Conservation (phyloP, 345 rosid species). For the Clausena lansium region DNA sequence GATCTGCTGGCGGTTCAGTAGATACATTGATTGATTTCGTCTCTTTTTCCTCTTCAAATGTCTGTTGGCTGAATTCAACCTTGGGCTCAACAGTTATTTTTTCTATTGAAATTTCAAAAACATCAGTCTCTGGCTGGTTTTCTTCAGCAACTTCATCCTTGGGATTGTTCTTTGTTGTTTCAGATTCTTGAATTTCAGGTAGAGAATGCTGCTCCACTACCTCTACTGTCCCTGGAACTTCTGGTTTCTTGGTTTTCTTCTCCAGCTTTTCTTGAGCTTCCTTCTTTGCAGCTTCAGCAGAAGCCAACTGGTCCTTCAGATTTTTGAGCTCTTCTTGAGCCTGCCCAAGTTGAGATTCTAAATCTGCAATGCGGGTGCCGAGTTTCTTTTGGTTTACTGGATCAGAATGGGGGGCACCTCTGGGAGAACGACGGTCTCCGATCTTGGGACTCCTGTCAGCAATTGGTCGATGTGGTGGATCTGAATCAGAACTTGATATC, state of each 20-base stretch:
- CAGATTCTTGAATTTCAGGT: constrained; percentile 24
- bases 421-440: constrained; percentile 79
- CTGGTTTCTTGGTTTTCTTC: constrained; percentile 51
- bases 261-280: constrained; percentile 64
- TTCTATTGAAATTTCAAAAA: constrained; percentile 64
- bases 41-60: constrained; percentile 24
- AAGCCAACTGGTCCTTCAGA: constrained; percentile 69
- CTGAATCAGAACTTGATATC: constrained; percentile 58
- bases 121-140: constrained; percentile 59
- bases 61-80: constrained; percentile 17
- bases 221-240: constrained; percentile 10
- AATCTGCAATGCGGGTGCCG: constrained; percentile 75
- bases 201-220: constrained; percentile 21
- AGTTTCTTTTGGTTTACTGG: constrained; percentile 70
- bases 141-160: constrained; percentile 41
- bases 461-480: constrained; percentile 43
- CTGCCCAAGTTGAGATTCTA: constrained; percentile 90
- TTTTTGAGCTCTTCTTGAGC: constrained; percentile 85
- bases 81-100: constrained; percentile 34
- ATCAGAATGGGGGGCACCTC: constrained; percentile 61
- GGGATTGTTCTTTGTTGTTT: constrained; percentile 16
- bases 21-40: constrained; percentile 16
- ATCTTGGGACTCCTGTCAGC: constrained; percentile 67
- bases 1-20: constrained; percentile 18
- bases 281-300: constrained; percentile 84